Conservation (phyloP, 129 eudicot species). For the Calendula officinalis region DNA sequence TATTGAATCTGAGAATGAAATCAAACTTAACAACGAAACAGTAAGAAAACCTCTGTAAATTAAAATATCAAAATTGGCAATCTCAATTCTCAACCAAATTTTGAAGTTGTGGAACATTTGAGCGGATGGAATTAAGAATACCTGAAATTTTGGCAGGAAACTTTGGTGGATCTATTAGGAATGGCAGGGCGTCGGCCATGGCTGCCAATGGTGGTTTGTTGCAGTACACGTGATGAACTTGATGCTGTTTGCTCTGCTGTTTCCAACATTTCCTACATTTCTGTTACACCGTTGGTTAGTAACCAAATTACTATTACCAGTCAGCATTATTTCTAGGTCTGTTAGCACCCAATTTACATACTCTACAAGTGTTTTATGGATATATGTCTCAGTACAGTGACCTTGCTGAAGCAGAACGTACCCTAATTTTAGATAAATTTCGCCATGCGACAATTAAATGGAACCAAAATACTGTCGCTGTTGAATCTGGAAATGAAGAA, state of each 20-base stretch:
- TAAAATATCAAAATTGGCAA: not conserved
- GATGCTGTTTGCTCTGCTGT: conserved; percentile 82
- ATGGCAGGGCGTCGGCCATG: conserved; percentile 77
- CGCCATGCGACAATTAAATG: conserved; percentile 62
- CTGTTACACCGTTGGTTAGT: conserved; percentile 55
- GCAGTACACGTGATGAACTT: conserved; percentile 86
- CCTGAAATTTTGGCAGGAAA: conserved; percentile 50
- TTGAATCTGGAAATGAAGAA: conserved; percentile 41
- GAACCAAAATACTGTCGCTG: conserved; percentile 41
- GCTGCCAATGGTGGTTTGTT: conserved; percentile 85
- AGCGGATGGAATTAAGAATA: not conserved
- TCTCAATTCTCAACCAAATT: not conserved
- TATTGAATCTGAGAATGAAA: not conserved
- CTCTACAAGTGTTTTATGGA: conserved; percentile 12
- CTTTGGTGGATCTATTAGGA: conserved; percentile 72
- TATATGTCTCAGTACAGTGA: conserved; percentile 70
- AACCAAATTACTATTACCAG: not conserved
- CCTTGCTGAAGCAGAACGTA: conserved; percentile 74
- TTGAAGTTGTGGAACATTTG: not conserved
- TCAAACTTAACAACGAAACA: not conserved
- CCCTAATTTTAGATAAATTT: conserved; percentile 52
- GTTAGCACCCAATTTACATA: not conserved
- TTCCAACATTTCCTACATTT: conserved; percentile 59
- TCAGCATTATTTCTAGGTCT: not conserved
- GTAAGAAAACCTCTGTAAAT: not conserved